Conservation (phyloP, 306 rosid species). For the Prosopis cineraria region DNA sequence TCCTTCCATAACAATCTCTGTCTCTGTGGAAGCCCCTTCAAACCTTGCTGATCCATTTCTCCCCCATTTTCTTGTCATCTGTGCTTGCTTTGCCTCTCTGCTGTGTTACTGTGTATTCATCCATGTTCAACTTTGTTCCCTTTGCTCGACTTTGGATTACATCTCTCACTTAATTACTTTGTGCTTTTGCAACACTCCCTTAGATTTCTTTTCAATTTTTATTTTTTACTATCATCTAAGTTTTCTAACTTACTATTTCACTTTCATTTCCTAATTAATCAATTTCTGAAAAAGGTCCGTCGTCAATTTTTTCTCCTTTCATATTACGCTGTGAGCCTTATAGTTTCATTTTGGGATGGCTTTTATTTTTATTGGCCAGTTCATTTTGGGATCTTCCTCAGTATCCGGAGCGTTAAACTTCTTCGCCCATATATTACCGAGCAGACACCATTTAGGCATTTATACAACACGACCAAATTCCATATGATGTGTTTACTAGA, state of each 20-base stretch:
- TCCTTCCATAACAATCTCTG: constrained; percentile 51
- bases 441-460: not conserved
- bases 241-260: no score
- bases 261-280: no score
- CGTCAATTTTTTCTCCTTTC: no score
- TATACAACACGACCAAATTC: not conserved
- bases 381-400: not conserved
- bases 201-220: no score
- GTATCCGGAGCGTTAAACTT: not conserved
- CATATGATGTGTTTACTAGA: no score
- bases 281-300: no score
- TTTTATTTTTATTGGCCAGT: not conserved
- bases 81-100: not conserved
- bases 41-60: constrained; percentile 40
- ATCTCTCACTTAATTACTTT: not conserved
- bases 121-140: not conserved
- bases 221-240: no score
- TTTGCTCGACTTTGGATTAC: not conserved
- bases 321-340: no score
- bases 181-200: no score
- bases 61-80: not conserved
- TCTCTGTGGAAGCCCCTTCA: constrained; percentile 69
- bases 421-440: not conserved
- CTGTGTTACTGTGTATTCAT: not conserved
- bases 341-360: not conserved